Evolutionary conservation across 1,284 basidiomycete genomes (phyloP), one percentile per base, ranked within the genome.

Genomic region (Rhodotorula sp.): DNA sequence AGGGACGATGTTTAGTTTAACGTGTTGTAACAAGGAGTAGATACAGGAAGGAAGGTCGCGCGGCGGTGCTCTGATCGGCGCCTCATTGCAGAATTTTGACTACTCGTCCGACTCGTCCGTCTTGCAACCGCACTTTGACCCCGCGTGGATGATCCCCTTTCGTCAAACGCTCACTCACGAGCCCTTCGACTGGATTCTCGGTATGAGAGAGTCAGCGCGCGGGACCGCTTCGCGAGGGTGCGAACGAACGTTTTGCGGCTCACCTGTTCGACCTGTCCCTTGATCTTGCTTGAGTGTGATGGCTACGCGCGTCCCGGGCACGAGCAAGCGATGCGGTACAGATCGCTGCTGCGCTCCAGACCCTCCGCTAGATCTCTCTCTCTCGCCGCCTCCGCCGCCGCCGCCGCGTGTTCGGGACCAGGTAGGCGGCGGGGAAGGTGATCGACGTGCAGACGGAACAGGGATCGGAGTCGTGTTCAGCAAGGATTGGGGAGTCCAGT

Each of bases 141-240:
- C 77, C 77, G 21, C 77, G 61, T 19, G 77, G 77, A 54, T 78
- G 77, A 45, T 78, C 76, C 3, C 74, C 74, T 43, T 62, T 63
- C 47, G 76, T 76, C 48, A 78, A 23, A 3, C 70, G 64, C 50
- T 76, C 73, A 8, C n/a, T n/a, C 2, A 77, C 73, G 15, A 67
- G 59, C 18, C 76, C 76, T n/a, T 62, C 60, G 21, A 74, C 73
- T 34, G 54, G 2, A 12, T 12, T 12, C 38, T 38, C 34, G 10
- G 38, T 8, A 2, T 28, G 14, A 26, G 26, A 28, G 26, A n/a
- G 14, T 10, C 26, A 18, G 54, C 15, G 26, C 15, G 26, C 21
- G 19, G 8, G 31, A 16, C 7, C 21, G 34, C 2, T 19, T 43
- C 56, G 21, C 34, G 56, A 28, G 21, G 34, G 56, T 34, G 2